Percentiles rank a stretch among this genome's conserved stretches.
Conservation (phyloP, 2,329 filamentous ascomycete species). For the Ascochyta koolunga region DNA sequence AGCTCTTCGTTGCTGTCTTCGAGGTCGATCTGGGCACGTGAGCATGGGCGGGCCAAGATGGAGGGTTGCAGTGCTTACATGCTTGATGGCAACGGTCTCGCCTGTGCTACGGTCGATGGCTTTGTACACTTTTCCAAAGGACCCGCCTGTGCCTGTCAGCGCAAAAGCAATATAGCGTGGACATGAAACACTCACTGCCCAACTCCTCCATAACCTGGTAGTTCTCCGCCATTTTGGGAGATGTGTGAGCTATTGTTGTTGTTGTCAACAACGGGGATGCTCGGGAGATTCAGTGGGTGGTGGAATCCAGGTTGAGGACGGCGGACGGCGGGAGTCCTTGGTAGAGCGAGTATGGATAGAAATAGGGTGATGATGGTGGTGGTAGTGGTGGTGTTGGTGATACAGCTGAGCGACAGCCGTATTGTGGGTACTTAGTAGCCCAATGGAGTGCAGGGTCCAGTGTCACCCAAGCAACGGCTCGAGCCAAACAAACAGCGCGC, state of each 20-base stretch:
- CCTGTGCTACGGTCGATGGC: slow-evolving; percentile 90
- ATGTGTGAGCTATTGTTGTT: slow-evolving; percentile 21
- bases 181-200: slow-evolving; percentile 70
- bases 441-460: slow-evolving; percentile 18
- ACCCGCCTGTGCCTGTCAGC: slow-evolving; percentile 69
- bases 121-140: slow-evolving; percentile 97
- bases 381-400: slow-evolving; percentile 17
- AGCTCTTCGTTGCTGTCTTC: slow-evolving; percentile 99
- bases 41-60: neutral
- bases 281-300: slow-evolving; percentile 18
- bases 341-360: slow-evolving; percentile 29
- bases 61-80: slow-evolving; percentile 63
- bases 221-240: slow-evolving; percentile 72
- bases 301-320: slow-evolving; percentile 29
- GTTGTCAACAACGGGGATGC: slow-evolving; percentile 27
- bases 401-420: slow-evolving; percentile 12
- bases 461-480: slow-evolving; percentile 35
- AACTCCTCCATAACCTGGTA: slow-evolving; percentile 97
- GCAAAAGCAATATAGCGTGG: neutral
- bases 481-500: slow-evolving; percentile 35
- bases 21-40: slow-evolving; percentile 78
- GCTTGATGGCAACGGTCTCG: slow-evolving; percentile 95
- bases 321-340: slow-evolving; percentile 33
- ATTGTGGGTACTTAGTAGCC: neutral
- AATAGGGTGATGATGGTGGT: slow-evolving; percentile 34